A percentile compares a stretch with the other conserved stretches of the same genome.
Evolutionary conservation across 129 eudicot species (phyloP).

Genomic region (Flaveria linearis): DNA sequence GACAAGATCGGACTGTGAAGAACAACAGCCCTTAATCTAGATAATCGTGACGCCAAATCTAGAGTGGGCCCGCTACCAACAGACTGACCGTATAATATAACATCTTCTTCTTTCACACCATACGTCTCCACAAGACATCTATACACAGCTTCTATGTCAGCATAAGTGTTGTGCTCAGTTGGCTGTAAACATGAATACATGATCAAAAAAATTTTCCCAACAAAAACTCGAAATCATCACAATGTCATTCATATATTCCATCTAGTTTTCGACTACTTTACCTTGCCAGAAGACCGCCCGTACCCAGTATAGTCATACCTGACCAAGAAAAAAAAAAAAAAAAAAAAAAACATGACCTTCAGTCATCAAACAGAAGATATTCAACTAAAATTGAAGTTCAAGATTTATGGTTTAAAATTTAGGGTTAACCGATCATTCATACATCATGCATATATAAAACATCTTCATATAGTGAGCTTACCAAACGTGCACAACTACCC

Average conservation of each 20-base stretch:
- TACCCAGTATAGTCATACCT: constrained; percentile 95
- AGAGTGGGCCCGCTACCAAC: constrained; percentile 96
- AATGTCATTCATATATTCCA: constrained; percentile 11
- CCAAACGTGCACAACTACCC: neutral
- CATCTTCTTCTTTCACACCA: constrained; percentile 74
- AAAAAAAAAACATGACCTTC: constrained; percentile 18
- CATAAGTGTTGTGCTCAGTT: constrained; percentile 86
- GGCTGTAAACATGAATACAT: constrained; percentile 47
- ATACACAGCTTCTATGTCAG: constrained; percentile 91
- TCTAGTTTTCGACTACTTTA: constrained; percentile 21
- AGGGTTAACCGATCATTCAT: neutral
- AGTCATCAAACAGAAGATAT: constrained; percentile 7
- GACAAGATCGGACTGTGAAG: constrained; percentile 95
- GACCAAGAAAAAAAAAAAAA: constrained; percentile 41
- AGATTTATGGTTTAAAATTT: neutral
- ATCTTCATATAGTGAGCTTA: neutral
- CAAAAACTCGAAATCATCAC: neutral
- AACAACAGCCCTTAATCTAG: constrained; percentile 85
- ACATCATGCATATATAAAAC: neutral
- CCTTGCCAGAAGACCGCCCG: constrained; percentile 95
- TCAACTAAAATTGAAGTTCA: neutral
- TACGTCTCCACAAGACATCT: constrained; percentile 75
- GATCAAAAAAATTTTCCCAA: constrained; percentile 6
- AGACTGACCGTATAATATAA: constrained; percentile 89
- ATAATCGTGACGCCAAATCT: constrained; percentile 80